Evolutionary conservation across 1,284 basidiomycete genomes (phyloP), one percentile per base, ranked within the genome.

Genomic region (Microbotryomycetes sp.): DNA sequence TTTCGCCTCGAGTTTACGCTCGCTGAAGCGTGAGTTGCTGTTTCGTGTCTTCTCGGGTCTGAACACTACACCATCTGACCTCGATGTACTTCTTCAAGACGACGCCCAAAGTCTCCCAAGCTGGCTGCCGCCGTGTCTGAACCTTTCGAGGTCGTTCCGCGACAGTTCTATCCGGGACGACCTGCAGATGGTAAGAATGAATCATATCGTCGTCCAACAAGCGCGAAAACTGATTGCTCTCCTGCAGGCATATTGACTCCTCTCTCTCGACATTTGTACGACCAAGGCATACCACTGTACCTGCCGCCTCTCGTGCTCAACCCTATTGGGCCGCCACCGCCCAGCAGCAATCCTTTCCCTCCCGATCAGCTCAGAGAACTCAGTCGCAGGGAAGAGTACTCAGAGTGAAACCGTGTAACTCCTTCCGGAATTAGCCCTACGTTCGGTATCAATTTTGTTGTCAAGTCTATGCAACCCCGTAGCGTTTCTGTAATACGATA

Each of bases 211-310:
- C 3, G 24, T 4, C 28, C 35, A 9, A 11, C 9, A 41, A 41
- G 35, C 35, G 18, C 35, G 11, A 41, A 41, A 11, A 29, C 28
- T 45, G 16, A 29, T 4, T 21, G 18, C 28, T 30, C 4, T 16
- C 4, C 1, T 18, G 15, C 61, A 66, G 66, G 60, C 9, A 77
- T 74, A 46, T 72, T 74, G 24, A 78, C 78, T 56, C 71, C 72
- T 31, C 71, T 80, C 29, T 83, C 82, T 57, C 83, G 85, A 74
- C 83, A 82, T 65, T 88, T 90, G 70, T 75, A 87, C 65, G 81
- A 85, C 61, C 88, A 90, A 76, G 87, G 87, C 56, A 85, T 86
- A 57, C 81, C 85, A 74, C 85, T 89, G 79, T 83, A 82, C 73
- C 61, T 66, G 18, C 66, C 66, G 9, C 64, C 66, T 1, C 57